Conservation (phyloP, 1,139 yeast species). For the Candida sp. region DNA sequence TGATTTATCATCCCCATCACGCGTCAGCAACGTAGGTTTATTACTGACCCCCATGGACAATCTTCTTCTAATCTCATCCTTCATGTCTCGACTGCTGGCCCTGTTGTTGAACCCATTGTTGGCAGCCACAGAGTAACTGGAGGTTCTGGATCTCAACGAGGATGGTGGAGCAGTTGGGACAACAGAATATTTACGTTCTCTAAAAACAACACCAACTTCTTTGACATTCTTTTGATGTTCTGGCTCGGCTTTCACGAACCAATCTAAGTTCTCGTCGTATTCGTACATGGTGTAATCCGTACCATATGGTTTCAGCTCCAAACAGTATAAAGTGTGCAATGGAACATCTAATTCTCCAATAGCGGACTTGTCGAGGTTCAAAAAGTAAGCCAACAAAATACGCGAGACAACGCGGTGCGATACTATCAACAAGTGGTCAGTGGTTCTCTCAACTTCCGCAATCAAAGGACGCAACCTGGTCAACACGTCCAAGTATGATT, state of each 20-base stretch:
- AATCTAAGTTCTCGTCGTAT: constrained; percentile 77
- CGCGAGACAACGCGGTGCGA: constrained; percentile 94
- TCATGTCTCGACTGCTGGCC: constrained; percentile 1
- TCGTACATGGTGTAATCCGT: constrained; percentile 92
- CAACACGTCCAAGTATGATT: constrained; percentile 91
- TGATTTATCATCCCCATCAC: constrained; percentile 15
- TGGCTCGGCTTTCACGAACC: constrained; percentile 78
- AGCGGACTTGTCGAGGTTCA: constrained; percentile 81
- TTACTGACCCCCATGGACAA: constrained; percentile 18
- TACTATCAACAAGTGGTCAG: constrained; percentile 81
- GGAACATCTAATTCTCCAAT: constrained; percentile 95
- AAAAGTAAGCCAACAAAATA: constrained; percentile 84
- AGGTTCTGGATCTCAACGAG: neutral
- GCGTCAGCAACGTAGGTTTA: constrained; percentile 8
- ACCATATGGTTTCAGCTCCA: constrained; percentile 95
- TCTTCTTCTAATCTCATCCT: constrained; percentile 18
- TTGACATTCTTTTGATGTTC: constrained; percentile 62
- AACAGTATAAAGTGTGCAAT: constrained; percentile 83
- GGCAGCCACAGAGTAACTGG: neutral
- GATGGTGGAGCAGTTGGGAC: constrained; percentile 74
- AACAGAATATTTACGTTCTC: constrained; percentile 70
- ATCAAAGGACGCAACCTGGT: constrained; percentile 89
- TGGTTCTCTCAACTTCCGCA: constrained; percentile 90
- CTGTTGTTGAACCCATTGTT: neutral
- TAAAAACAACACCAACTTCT: constrained; percentile 69